Evolutionary conservation across 345 rosid species (phyloP).

Genomic region (Fremontodendron californicum): DNA sequence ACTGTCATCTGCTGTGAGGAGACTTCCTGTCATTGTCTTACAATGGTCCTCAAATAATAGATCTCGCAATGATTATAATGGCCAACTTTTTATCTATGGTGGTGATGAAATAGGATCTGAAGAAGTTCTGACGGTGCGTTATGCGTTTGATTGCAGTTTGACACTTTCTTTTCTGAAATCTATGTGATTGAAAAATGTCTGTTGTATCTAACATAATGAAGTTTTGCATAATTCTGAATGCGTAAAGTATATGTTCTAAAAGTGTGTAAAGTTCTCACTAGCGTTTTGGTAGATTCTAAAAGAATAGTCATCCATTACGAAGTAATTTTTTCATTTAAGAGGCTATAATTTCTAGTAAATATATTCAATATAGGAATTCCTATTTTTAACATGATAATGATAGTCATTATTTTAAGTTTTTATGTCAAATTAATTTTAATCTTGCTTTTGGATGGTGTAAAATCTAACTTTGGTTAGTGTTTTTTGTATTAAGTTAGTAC

Average conservation of each 20-base stretch:
- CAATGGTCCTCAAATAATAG: slow-evolving; percentile 49
- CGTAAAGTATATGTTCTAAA: neutral
- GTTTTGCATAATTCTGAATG: slow-evolving; percentile 6
- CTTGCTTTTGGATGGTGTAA: slow-evolving; percentile 1
- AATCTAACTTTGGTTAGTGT: neutral
- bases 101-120: slow-evolving; percentile 75
- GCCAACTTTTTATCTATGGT: slow-evolving; percentile 61
- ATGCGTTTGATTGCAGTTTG: slow-evolving; percentile 3
- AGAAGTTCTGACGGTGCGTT: slow-evolving; percentile 60
- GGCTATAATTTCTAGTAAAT: neutral
- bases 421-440: neutral
- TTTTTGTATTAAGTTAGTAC: neutral
- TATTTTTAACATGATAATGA: neutral
- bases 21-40: slow-evolving; percentile 66
- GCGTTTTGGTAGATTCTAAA: neutral
- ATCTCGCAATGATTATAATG: slow-evolving; percentile 37
- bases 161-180: neutral
- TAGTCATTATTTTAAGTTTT: neutral
- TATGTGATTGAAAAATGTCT: neutral
- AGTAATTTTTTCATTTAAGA: neutral
- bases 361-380: neutral
- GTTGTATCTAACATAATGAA: neutral
- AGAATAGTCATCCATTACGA: neutral
- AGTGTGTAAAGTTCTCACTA: slow-evolving; percentile 3
- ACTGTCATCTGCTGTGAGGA: slow-evolving; percentile 53